Conservation (phyloP, 176 grass and related monocot genomes). For the Carex cristatella region DNA sequence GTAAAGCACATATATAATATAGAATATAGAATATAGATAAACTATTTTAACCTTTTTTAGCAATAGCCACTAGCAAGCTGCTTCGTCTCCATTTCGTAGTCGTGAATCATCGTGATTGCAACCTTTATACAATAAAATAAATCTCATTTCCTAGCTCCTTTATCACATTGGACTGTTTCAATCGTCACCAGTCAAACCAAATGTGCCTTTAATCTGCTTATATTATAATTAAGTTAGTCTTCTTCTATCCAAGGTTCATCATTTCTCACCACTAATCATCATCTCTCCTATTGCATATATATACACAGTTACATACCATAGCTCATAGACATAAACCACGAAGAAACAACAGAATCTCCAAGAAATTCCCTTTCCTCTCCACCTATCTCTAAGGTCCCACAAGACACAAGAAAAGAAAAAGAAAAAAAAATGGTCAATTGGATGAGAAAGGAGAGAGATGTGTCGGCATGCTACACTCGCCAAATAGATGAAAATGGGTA, state of each 20-base stretch:
- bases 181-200: neutral
- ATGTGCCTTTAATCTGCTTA: too few species aligned
- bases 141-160: too few species aligned
- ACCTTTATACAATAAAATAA: too few species aligned
- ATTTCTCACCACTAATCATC: neutral
- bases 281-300: neutral
- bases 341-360: neutral
- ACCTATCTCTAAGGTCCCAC: neutral
- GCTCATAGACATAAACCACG: neutral
- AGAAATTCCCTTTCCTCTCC: neutral
- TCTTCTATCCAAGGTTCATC: neutral
- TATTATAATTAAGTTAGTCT: too few species aligned
- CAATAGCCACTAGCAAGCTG: too few species aligned
- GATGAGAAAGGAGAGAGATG: constrained; percentile 12
- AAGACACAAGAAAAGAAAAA: neutral
- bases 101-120: too few species aligned
- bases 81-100: too few species aligned
- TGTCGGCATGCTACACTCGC: neutral
- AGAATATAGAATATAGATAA: too few species aligned
- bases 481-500: neutral
- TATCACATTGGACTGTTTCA: neutral
- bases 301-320: too few species aligned
- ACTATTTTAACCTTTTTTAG: too few species aligned
- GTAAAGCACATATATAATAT: too few species aligned
- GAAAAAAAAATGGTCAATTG: constrained; percentile 18